Evolutionary conservation across 1,284 basidiomycete genomes (phyloP).

Genomic region (Leccinum cinnamomeum): DNA sequence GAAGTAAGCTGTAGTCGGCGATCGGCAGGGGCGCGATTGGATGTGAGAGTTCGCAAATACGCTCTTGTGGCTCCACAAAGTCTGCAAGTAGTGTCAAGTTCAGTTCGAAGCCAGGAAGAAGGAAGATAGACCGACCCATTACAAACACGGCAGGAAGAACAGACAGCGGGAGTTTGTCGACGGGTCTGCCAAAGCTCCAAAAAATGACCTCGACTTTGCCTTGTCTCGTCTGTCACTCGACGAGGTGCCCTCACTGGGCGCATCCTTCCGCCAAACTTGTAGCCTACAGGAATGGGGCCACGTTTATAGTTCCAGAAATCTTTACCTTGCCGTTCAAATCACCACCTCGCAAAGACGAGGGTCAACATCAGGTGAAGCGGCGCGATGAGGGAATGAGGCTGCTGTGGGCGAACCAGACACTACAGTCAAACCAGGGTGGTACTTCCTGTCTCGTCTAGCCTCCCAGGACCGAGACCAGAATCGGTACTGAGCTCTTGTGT

Average conservation of each 20-base stretch:
- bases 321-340: conserved; percentile 62
- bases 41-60: conserved; percentile 82
- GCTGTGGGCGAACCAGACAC: conserved; percentile 47
- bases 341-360: conserved; percentile 31
- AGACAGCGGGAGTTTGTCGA: conserved; percentile 44
- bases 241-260: conserved; percentile 44
- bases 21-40: conserved; percentile 88
- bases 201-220: conserved; percentile 82
- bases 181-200: conserved; percentile 77
- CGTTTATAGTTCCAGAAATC: conserved; percentile 89
- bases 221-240: conserved; percentile 76
- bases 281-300: conserved; percentile 85
- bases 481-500: conserved; percentile 52
- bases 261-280: conserved; percentile 83
- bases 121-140: conserved; percentile 64
- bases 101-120: conserved; percentile 3
- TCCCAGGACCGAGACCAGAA: conserved; percentile 48
- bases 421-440: conserved; percentile 52
- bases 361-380: conserved; percentile 59
- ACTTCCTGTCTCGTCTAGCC: conserved; percentile 49
- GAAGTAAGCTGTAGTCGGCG: conserved; percentile 91
- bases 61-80: conserved; percentile 83
- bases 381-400: conserved; percentile 47
- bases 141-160: conserved; percentile 84
- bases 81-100: conserved; percentile 48